These are phyloP conservation scores for Ophiosphaerella narmari DNA, from an alignment of 2,329 filamentous ascomycete species.

Conservation along the genomic window DNA sequence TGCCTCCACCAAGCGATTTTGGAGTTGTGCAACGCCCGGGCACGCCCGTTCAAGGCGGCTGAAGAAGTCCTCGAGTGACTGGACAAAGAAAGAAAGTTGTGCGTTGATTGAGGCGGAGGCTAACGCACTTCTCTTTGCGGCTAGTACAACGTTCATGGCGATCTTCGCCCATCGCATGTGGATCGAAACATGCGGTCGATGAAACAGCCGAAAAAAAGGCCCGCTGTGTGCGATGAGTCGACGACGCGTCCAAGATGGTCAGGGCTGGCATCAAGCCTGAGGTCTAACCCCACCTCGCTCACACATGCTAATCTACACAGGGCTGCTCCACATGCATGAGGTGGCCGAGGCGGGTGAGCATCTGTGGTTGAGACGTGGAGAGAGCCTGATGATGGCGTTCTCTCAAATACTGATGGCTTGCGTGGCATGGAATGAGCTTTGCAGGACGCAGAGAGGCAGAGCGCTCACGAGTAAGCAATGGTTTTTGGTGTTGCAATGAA, in stretches of 20 bases:
- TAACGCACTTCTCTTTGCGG: conserved; percentile 9
- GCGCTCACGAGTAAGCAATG: no score
- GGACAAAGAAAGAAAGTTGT: neutral
- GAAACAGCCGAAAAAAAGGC: conserved; percentile 35
- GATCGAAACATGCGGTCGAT: conserved; percentile 16
- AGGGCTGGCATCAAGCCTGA: neutral
- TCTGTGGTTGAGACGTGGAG: conserved; percentile 11
- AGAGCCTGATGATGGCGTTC: neutral
- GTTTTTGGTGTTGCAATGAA: neutral
- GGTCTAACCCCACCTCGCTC: conserved; percentile 24
- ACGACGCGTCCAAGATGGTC: conserved; percentile 3
- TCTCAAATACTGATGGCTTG: no score
- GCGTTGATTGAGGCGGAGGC: neutral
- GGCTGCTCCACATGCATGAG: no score
- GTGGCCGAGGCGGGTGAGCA: conserved; percentile 2
- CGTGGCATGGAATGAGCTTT: no score
- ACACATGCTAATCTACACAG: conserved; percentile 2
- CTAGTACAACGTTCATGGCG: conserved; percentile 25
- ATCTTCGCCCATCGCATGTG: conserved; percentile 22
- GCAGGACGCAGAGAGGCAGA: no score
- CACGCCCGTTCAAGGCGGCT: no score
- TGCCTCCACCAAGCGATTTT: conserved; percentile 7
- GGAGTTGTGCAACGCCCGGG: no score
- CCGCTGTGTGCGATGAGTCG: conserved; percentile 17
- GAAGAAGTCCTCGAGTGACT: no score